phyloP scores from a whole-genome alignment of 495 filamentous ascomycete genomes.

The Entonaema liquescens region DNA sequence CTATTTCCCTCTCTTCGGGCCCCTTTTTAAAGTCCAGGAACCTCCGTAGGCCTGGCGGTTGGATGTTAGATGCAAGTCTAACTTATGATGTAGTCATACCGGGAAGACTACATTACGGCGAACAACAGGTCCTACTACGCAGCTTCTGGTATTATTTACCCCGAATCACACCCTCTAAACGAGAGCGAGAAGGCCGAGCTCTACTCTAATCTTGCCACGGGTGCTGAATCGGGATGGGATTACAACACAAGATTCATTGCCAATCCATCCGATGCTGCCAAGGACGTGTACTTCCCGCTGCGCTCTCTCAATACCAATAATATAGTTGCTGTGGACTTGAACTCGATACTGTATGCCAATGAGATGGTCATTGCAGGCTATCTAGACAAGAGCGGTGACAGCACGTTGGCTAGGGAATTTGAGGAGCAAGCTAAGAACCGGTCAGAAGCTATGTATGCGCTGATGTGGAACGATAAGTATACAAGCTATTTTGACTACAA shows the following conservation, averaged over 20 bases:
- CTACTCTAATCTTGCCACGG: slow-evolving; percentile 57
- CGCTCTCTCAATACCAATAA: slow-evolving; percentile 56
- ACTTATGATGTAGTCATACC: slow-evolving; percentile 48
- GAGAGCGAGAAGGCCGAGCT: slow-evolving; percentile 50
- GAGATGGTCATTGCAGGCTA: slow-evolving; percentile 54
- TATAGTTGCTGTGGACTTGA: slow-evolving; percentile 57
- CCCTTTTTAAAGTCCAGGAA: neutral
- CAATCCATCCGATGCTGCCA: slow-evolving; percentile 53
- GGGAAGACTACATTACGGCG: slow-evolving; percentile 57
- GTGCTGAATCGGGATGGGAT: slow-evolving; percentile 62
- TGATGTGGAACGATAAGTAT: slow-evolving; percentile 60
- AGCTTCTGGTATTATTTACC: slow-evolving; percentile 58
- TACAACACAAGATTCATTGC: slow-evolving; percentile 54
- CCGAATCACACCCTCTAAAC: slow-evolving; percentile 50
- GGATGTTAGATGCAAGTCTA: neutral
- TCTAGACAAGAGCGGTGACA: slow-evolving; percentile 46
- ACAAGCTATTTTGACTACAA: slow-evolving; percentile 63
- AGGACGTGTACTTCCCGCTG: slow-evolving; percentile 60
- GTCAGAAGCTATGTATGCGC: slow-evolving; percentile 54
- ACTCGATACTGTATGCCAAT: slow-evolving; percentile 61
- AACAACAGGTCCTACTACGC: slow-evolving; percentile 59
- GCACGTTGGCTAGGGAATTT: slow-evolving; percentile 45
- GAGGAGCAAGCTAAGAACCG: slow-evolving; percentile 47
- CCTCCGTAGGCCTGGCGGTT: neutral
- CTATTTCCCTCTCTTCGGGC: neutral